These are phyloP conservation scores for Geotrichum fermentans DNA, from an alignment of 1,139 yeast species.

Conservation along the genomic window DNA sequence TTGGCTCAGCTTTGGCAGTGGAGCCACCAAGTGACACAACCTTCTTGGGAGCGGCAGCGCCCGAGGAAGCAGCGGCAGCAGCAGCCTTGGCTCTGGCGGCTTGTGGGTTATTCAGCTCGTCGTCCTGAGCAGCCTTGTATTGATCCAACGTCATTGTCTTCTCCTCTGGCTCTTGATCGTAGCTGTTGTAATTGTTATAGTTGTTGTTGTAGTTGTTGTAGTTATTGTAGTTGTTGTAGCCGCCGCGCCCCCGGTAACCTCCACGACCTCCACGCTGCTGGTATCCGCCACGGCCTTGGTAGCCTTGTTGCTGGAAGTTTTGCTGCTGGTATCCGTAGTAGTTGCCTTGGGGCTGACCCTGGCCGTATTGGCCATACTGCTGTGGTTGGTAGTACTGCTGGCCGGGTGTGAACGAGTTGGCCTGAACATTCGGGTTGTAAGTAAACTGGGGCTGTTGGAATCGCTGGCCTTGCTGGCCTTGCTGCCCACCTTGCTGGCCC, in stretches of 20 bases:
- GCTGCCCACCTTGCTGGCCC: constrained; percentile 5
- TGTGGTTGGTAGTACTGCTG: constrained; percentile 13
- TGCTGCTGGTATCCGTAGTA: constrained; percentile 4
- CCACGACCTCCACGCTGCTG: constrained; percentile 4
- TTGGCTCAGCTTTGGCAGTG: too few relatives aligned
- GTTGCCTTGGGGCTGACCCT: not conserved
- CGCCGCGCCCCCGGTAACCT: constrained; percentile 15
- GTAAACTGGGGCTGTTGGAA: constrained; percentile 9
- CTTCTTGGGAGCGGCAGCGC: constrained; percentile 17
- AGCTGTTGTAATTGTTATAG: constrained; percentile 6
- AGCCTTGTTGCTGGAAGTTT: constrained; percentile 4
- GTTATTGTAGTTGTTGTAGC: constrained; percentile 16
- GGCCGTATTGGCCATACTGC: constrained; percentile 9
- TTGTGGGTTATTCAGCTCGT: constrained; percentile 33
- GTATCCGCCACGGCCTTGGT: constrained; percentile 12
- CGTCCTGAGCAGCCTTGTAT: constrained; percentile 64
- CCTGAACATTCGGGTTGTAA: constrained; percentile 13
- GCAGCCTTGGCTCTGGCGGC: constrained; percentile 35
- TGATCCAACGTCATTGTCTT: constrained; percentile 81
- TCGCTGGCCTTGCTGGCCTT: not conserved
- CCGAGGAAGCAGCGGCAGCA: constrained; percentile 19
- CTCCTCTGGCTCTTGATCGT: constrained; percentile 29
- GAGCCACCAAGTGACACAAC: constrained; percentile 21
- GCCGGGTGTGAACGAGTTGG: constrained; percentile 16
- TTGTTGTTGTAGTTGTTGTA: constrained; percentile 3